Conservation (phyloP, 2,329 filamentous ascomycete species). For the Cercospora zeae-maydis region DNA sequence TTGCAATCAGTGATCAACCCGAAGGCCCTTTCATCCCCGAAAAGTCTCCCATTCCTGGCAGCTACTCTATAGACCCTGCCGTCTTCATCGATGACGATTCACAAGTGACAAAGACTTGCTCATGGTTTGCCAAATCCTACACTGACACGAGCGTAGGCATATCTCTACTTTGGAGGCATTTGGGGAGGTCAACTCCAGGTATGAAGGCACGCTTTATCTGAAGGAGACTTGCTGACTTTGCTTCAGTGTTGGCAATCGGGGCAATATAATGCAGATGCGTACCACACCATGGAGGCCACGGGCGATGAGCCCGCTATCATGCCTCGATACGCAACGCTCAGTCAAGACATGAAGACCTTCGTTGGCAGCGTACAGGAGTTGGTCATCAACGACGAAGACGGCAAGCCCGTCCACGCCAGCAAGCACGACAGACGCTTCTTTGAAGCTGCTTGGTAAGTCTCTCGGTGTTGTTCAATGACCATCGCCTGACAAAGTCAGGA, state of each 20-base stretch:
- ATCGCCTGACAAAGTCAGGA: constrained; percentile 41
- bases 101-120: constrained; percentile 23
- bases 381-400: constrained; percentile 59
- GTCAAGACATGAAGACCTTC: constrained; percentile 64
- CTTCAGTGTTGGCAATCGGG: constrained; percentile 64
- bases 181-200: constrained; percentile 69
- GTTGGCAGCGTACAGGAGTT: constrained; percentile 56
- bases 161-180: constrained; percentile 73
- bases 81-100: constrained; percentile 68
- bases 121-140: neutral
- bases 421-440: constrained; percentile 76
- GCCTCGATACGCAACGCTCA: constrained; percentile 64
- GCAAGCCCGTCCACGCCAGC: constrained; percentile 57
- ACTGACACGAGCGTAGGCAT: constrained; percentile 40
- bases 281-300: constrained; percentile 38
- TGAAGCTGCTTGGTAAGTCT: constrained; percentile 69
- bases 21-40: constrained; percentile 69
- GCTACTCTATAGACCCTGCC: constrained; percentile 74
- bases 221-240: neutral
- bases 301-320: constrained; percentile 59
- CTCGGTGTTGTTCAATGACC: constrained; percentile 28
- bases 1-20: constrained; percentile 61
- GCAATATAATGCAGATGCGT: constrained; percentile 51
- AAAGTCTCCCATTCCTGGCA: constrained; percentile 61
- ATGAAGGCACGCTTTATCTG: neutral